Percentiles rank a stretch among this genome's conserved stretches.
phyloP scores from a whole-genome alignment of 192 early-diverging fungal species.

The Umbelopsis ramanniana region DNA sequence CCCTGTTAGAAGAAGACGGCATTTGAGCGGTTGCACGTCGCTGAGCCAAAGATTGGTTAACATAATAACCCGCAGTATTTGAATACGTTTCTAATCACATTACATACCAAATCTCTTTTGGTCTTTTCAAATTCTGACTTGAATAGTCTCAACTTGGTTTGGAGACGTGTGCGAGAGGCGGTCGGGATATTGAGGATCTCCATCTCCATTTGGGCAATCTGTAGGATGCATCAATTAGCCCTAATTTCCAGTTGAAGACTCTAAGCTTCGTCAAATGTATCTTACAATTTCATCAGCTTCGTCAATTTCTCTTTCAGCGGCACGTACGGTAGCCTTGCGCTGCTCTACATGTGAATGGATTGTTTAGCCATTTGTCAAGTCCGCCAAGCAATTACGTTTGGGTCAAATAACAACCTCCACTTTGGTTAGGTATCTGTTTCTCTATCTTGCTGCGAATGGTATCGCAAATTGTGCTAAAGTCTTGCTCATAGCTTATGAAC shows the following conservation, averaged over 20 bases:
- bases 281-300: conserved; percentile 91
- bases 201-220: conserved; percentile 93
- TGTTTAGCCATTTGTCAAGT: conserved; percentile 1
- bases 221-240: not conserved
- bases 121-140: conserved; percentile 82
- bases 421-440: conserved; percentile 58
- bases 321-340: conserved; percentile 75
- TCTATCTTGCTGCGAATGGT: conserved; percentile 63
- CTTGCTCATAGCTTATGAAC: conserved; percentile 88
- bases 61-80: not conserved
- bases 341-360: conserved; percentile 56
- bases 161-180: conserved; percentile 63
- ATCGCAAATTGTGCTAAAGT: conserved; percentile 67
- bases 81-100: not conserved
- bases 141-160: conserved; percentile 69
- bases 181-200: conserved; percentile 80
- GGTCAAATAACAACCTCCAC: conserved; percentile 54
- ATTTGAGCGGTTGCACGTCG: conserved; percentile 49
- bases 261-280: not conserved
- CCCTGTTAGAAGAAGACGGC: conserved; percentile 54
- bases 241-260: not conserved
- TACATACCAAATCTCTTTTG: conserved; percentile 74
- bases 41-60: conserved; percentile 26
- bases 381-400: conserved; percentile 22
- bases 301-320: conserved; percentile 82